Evolutionary conservation across 208 protist species (phyloP).

Genomic region (Leptomonas seymouri): DNA sequence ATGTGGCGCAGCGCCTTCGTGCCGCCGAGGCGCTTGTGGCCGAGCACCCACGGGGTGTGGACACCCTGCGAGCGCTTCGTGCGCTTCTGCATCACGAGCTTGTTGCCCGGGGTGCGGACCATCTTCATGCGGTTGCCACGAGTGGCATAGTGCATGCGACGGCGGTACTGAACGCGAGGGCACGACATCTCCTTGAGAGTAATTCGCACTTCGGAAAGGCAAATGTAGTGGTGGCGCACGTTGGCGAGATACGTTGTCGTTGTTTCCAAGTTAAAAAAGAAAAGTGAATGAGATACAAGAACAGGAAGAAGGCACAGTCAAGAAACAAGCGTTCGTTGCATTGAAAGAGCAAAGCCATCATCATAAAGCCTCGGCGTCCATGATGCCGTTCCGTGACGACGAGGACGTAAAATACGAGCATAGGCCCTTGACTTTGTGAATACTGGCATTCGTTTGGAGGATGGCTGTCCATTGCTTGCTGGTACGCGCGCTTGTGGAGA

Average conservation of each 20-base stretch:
- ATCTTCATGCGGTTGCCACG: slow-evolving; percentile 83
- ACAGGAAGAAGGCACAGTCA: not conserved
- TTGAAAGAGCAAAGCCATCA: too few species aligned
- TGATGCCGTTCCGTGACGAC: too few species aligned
- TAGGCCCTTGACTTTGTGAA: too few species aligned
- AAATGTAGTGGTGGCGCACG: not conserved
- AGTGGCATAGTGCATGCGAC: slow-evolving; percentile 82
- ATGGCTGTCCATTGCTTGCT: too few species aligned
- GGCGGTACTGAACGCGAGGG: slow-evolving; percentile 78
- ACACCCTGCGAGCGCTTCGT: slow-evolving; percentile 94
- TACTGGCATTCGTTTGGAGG: too few species aligned
- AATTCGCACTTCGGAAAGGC: slow-evolving; percentile 13
- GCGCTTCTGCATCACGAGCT: slow-evolving; percentile 94
- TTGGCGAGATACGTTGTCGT: not conserved
- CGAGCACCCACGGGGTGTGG: slow-evolving; percentile 94
- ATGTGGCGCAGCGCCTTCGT: slow-evolving; percentile 92
- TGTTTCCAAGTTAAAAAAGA: not conserved
- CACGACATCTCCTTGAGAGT: slow-evolving; percentile 47
- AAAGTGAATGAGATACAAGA: not conserved
- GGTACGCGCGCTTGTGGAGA: too few species aligned
- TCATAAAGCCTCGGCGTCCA: too few species aligned
- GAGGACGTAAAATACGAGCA: too few species aligned
- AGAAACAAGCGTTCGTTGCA: too few species aligned
- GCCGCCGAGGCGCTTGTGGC: slow-evolving; percentile 91
- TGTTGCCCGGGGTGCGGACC: slow-evolving; percentile 91